phyloP scores from a whole-genome alignment of 1,139 yeast species.

The Debaryomycetaceae sp. region DNA sequence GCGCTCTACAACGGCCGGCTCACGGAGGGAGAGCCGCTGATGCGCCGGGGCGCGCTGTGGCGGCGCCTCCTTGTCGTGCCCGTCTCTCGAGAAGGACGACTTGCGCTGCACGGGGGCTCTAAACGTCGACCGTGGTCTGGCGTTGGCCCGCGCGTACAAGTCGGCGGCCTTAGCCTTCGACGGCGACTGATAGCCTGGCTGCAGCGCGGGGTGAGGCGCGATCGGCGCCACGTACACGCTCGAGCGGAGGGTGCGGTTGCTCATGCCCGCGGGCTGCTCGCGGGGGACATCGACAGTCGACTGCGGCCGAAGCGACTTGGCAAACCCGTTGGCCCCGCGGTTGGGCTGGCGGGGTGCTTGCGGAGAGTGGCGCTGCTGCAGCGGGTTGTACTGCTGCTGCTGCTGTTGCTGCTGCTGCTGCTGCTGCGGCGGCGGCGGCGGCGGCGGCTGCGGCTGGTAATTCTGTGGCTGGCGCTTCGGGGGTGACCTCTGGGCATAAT shows the following conservation, averaged over 20 bases:
- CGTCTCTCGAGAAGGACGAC: conserved; percentile 53
- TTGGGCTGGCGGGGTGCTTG: background rate
- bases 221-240: conserved; percentile 37
- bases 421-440: conserved; percentile 4
- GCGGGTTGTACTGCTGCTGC: conserved; percentile 5
- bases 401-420: conserved; percentile 9
- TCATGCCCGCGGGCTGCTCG: conserved; percentile 21
- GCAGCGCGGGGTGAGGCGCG: conserved; percentile 40
- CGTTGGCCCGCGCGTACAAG: conserved; percentile 46
- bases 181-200: conserved; percentile 38
- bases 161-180: conserved; percentile 45
- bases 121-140: conserved; percentile 38
- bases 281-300: conserved; percentile 13
- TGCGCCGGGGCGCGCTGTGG: conserved; percentile 2
- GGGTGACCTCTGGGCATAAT: too few species aligned
- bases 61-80: conserved; percentile 5
- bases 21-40: conserved; percentile 7
- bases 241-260: conserved; percentile 29
- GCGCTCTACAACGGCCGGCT: too few species aligned
- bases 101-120: conserved; percentile 37
- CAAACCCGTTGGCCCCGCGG: conserved; percentile 4
- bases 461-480: background rate
- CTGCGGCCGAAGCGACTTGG: conserved; percentile 35
- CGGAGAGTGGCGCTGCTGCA: background rate
- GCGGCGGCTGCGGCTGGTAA: background rate